phyloP scores from a whole-genome alignment of 2,329 filamentous ascomycete genomes.

The Ophiostoma piceae region DNA sequence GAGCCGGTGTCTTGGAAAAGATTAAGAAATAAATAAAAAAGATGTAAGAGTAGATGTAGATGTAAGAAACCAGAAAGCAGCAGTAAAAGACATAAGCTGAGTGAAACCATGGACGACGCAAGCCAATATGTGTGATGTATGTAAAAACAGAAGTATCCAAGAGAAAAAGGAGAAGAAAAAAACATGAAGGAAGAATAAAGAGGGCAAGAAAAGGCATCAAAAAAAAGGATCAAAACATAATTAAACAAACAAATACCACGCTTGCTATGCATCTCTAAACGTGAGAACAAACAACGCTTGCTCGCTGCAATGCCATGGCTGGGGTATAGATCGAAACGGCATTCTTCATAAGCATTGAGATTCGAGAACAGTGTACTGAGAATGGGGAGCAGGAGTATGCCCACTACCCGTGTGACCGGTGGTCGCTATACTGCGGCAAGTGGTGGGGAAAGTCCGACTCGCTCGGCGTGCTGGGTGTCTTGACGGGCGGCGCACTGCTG shows the following conservation, averaged over 20 bases:
- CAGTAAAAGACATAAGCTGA: background rate
- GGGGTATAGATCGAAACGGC: conserved; percentile 5
- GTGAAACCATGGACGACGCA: background rate
- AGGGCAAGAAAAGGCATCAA: background rate
- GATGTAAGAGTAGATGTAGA: background rate
- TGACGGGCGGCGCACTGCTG: conserved; percentile 15
- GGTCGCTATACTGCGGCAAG: conserved; percentile 19
- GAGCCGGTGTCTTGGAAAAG: background rate
- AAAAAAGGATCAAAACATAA: background rate
- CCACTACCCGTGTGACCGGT: background rate
- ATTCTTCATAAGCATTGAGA: conserved; percentile 1
- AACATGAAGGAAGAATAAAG: background rate
- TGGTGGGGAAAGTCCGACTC: conserved; percentile 22
- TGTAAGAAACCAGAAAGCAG: background rate
- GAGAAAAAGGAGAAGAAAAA: background rate
- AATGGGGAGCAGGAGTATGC: background rate
- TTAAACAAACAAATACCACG: background rate
- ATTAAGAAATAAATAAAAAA: background rate
- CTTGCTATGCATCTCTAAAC: background rate
- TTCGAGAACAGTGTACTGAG: background rate
- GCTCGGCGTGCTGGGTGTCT: conserved; percentile 24
- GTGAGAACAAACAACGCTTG: conserved; percentile 6
- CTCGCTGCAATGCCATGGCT: conserved; percentile 1
- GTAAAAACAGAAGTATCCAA: background rate
- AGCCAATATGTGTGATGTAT: background rate